Evolutionary conservation across 495 filamentous ascomycete species (phyloP), one percentile per base, ranked within the genome.

Genomic region (Trichoderma parareesei): DNA sequence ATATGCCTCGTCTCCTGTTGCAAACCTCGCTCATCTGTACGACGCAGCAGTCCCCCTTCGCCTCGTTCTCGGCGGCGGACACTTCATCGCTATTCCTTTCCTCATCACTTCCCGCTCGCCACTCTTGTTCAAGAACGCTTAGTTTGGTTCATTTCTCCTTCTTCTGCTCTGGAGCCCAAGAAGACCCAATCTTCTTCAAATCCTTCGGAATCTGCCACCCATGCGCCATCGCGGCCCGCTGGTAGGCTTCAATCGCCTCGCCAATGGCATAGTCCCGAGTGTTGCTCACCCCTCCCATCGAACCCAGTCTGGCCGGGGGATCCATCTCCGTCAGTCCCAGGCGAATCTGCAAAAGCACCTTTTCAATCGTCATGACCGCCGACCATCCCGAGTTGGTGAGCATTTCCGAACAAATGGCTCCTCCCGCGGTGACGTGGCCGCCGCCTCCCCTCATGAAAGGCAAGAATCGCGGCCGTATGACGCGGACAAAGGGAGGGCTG

Each of bases 391-490:
- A 79, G 69, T 87, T 89, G 3, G 93, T 97, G 43, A 97, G 82
- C 7, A 97, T 79, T 74, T 97, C 89, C 90, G 96, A 92, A 74
- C 93, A 97, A 75, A 97, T 81, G 1, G 92, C 89, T 1, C 93
- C 93, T 3, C 93, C 93, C n/a, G 76, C 71, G 0, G 93, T 96
- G 64, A 97, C 88, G 72, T 97, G 92, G 2, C 93, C 93, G 20
- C 93, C 93, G 33, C 93, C 93, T 11, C 92, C 91, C 5, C 76
- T 49, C 53, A 73, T 70, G 71, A 92, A 91, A 11, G 82, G 76
- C 43, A 91, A 74, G 75, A 96, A 95, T 8, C 88, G 86, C 0
- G 93, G 93, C 13, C 89, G 83, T 64, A 97, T 84, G 8, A 97
- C 85, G 3, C 93, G 88, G 38, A 97, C 82, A 69, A 97, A 96